Evolutionary conservation across 148 eudicot species (phyloP).

Genomic region (Pharnaceum exiguum): DNA sequence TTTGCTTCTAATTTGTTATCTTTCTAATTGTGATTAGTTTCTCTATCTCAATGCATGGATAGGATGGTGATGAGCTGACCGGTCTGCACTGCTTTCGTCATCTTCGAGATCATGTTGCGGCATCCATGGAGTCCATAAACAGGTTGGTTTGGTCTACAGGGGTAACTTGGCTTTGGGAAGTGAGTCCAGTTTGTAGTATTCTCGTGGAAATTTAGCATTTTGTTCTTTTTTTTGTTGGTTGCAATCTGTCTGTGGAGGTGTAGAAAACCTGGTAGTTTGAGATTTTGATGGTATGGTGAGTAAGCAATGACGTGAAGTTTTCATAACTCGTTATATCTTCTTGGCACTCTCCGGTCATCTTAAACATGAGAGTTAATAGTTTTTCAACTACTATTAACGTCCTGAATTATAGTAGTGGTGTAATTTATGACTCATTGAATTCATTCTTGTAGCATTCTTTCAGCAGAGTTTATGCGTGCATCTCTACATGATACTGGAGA

Average conservation of each 20-base stretch:
- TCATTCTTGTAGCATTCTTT: constrained; percentile 98
- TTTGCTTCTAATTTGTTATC: not conserved
- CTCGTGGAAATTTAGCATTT: not conserved
- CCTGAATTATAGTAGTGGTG: not conserved
- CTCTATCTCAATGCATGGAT: constrained; percentile 4
- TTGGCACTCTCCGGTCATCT: not conserved
- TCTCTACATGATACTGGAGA: constrained; percentile 64
- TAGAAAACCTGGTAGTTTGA: not conserved
- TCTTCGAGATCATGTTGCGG: constrained; percentile 76
- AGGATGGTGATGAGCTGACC: constrained; percentile 90
- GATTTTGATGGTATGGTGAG: not conserved
- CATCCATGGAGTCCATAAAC: constrained; percentile 77
- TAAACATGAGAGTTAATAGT: not conserved
- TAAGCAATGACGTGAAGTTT: not conserved
- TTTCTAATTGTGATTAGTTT: constrained; percentile 1
- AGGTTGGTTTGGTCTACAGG: constrained; percentile 52
- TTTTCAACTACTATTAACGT: constrained; percentile 1
- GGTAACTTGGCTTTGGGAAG: not conserved
- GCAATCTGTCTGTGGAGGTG: too few relatives aligned
- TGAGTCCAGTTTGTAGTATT: not conserved
- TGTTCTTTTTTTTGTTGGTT: not conserved
- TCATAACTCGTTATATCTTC: not conserved
- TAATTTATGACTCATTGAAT: constrained; percentile 53
- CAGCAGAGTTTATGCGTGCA: constrained; percentile 97
- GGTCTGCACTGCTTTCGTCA: constrained; percentile 98